These are phyloP conservation scores for Claviceps sp. DNA, from an alignment of 2,329 filamentous ascomycete species.

Conservation along the genomic window DNA sequence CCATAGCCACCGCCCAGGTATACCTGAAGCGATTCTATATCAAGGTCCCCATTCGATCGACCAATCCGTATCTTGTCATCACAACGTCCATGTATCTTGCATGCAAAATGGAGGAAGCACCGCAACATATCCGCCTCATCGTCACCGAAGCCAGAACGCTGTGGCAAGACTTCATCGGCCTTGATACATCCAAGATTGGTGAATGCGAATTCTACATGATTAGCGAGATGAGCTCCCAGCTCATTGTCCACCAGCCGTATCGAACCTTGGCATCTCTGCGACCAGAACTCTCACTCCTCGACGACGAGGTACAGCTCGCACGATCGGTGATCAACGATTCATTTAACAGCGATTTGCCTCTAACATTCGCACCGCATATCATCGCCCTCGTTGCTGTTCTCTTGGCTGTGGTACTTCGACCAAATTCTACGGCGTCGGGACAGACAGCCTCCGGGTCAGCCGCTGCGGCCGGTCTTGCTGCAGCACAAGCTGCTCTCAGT, in stretches of 20 bases:
- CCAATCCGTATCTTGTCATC: conserved; percentile 85
- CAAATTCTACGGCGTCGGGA: conserved; percentile 23
- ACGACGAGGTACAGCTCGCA: conserved; percentile 65
- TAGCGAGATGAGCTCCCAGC: conserved; percentile 76
- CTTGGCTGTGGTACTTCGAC: conserved; percentile 69
- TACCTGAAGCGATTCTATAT: conserved; percentile 92
- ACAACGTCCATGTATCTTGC: conserved; percentile 91
- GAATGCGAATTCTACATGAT: conserved; percentile 93
- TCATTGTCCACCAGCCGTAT: conserved; percentile 87
- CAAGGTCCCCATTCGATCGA: conserved; percentile 78
- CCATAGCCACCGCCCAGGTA: conserved; percentile 83
- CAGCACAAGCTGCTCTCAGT: conserved; percentile 34
- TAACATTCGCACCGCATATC: conserved; percentile 74
- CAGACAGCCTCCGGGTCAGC: conserved; percentile 17
- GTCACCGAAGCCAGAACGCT: conserved; percentile 73
- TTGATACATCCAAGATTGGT: conserved; percentile 72
- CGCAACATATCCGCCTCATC: conserved; percentile 87
- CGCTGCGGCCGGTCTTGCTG: conserved; percentile 30
- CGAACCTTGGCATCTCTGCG: conserved; percentile 63
- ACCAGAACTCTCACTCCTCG: conserved; percentile 53
- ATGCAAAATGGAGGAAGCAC: conserved; percentile 96
- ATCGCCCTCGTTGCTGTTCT: conserved; percentile 80
- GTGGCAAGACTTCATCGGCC: conserved; percentile 66
- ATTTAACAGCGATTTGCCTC: conserved; percentile 81
- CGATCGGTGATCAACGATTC: conserved; percentile 83